Conservation (phyloP, 306 rosid genomes). For the Argentina anserina region DNA sequence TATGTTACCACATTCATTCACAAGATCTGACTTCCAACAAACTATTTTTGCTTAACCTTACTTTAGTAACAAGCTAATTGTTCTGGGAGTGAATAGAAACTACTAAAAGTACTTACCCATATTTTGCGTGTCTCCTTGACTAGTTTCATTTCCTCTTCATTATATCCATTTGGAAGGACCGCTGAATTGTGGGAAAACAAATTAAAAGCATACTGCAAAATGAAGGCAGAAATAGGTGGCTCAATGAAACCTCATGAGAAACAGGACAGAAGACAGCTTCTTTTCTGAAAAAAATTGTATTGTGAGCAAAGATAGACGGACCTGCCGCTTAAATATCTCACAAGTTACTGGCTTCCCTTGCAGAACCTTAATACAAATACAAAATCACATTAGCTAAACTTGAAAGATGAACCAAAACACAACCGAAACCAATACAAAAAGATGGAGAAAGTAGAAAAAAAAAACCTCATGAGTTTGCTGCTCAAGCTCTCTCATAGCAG, state of each 20-base stretch:
- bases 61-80: neutral
- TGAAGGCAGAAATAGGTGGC: constrained; percentile 15
- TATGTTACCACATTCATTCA: neutral
- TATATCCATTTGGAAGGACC: constrained; percentile 82
- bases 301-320: constrained; percentile 25
- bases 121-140: constrained; percentile 91
- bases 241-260: constrained; percentile 10
- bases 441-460: constrained; percentile 5
- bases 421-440: constrained; percentile 5
- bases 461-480: constrained; percentile 91
- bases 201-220: constrained; percentile 94
- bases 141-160: constrained; percentile 98
- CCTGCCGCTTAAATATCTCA: constrained; percentile 81
- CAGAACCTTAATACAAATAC: constrained; percentile 48
- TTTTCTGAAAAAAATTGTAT: neutral
- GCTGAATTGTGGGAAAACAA: constrained; percentile 89
- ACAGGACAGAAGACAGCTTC: neutral
- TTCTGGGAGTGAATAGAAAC: constrained; percentile 1
- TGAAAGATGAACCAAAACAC: neutral
- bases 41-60: neutral
- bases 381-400: constrained; percentile 3
- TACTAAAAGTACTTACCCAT: constrained; percentile 57
- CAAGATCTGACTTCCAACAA: neutral
- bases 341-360: constrained; percentile 82
- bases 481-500: constrained; percentile 97